Percentiles rank a stretch among this genome's conserved stretches.
Evolutionary conservation across 176 grass and related monocot species (phyloP).

Genomic region (Hordeum vulgare): MorexV3_pseudomolecules_assembly NC_058518.1:1616757-1617256

Average conservation of each 20-base stretch:
- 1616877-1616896: constrained; percentile 44
- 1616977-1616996: constrained; percentile 27
- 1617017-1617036: constrained; percentile 27
- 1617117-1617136: constrained; percentile 30
- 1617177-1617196: background rate
- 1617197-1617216: constrained; percentile 34
- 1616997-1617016: constrained; percentile 15
- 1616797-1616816: constrained; percentile 9
- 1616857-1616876: constrained; percentile 37
- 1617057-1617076: constrained; percentile 27
- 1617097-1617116: constrained; percentile 29
- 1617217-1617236: constrained; percentile 14
- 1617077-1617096: constrained; percentile 14
- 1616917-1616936: constrained; percentile 25
- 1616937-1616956: constrained; percentile 18
- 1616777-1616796: constrained; percentile 24
- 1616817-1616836: constrained; percentile 23
- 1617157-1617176: too few relatives aligned
- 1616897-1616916: constrained; percentile 28
- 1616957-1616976: constrained; percentile 29
- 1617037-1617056: constrained; percentile 20
- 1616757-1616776: constrained; percentile 36
- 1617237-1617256: constrained; percentile 36
- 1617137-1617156: background rate
- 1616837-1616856: constrained; percentile 30